phyloP scores from a whole-genome alignment of 1,284 basidiomycete genomes.

The Apiotrichum domesticum region DNA sequence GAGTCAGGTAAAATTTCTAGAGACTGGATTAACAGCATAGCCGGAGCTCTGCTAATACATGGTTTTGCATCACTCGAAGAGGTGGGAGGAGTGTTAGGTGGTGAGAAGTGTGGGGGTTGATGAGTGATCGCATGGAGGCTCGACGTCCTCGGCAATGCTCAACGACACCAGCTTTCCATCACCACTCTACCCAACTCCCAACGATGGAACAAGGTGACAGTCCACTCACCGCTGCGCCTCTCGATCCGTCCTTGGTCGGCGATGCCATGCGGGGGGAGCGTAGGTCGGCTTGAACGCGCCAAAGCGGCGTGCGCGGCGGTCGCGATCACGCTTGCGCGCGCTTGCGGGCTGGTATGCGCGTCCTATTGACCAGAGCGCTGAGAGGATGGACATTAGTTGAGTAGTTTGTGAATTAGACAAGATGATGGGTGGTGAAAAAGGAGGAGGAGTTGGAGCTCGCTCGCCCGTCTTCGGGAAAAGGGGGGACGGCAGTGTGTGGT shows the following conservation, averaged over 20 bases:
- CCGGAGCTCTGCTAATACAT: background rate
- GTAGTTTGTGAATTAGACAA: too few relatives aligned
- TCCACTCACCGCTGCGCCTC: constrained; percentile 44
- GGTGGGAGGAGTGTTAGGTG: background rate
- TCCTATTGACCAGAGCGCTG: constrained; percentile 27
- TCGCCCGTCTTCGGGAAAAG: too few relatives aligned
- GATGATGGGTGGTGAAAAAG: too few relatives aligned
- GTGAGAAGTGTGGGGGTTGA: background rate
- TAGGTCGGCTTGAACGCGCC: constrained; percentile 43
- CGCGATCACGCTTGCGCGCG: constrained; percentile 5
- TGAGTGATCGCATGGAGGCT: too few relatives aligned
- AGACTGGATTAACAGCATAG: background rate
- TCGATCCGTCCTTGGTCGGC: constrained; percentile 31
- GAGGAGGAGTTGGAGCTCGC: too few relatives aligned
- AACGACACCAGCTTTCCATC: background rate
- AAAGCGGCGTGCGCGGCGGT: constrained; percentile 29
- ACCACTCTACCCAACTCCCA: background rate
- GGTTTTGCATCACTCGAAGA: background rate
- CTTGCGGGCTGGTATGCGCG: constrained; percentile 29
- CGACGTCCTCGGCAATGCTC: too few relatives aligned
- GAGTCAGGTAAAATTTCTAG: background rate
- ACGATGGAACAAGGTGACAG: too few relatives aligned
- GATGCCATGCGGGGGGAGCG: constrained; percentile 27
- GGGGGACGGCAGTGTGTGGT: too few relatives aligned
- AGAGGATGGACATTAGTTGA: constrained; percentile 1